Evolutionary conservation across 352 stramenopile genomes (phyloP), one percentile per base, ranked within the genome.

Genomic region (Globisporangium spiculum): DNA sequence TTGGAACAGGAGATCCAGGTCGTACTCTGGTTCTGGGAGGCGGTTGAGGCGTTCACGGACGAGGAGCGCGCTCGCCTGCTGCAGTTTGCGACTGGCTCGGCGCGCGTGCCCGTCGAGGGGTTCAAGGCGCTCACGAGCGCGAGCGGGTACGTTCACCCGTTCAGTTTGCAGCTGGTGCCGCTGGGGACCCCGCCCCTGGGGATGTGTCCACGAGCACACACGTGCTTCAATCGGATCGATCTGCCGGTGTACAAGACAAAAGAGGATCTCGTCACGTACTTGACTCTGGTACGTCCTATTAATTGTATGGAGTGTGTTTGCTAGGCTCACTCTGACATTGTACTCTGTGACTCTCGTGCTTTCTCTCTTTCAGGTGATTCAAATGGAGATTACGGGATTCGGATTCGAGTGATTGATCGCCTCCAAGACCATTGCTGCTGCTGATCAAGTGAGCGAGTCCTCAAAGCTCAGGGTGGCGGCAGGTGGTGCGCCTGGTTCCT

Each of bases 61-160:
- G 96, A 97, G 66, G 91, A 99, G 64, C 96, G 97, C 36, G 97
- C 97, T 46, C 82, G 95, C 16, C 91, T 99, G 71, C 78, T 99
- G 24, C 97, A 99, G 73, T 99, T 99, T 79, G 92, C 98, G 6
- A 99, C 97, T 0, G 97, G 97, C 1, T 98, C 93, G 20, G 97
- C 90, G 8, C 98, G 98, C 63, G 96, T 99, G 4, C 85, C 87
- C 20, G 86, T 96, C 6, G 85, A 95, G 62, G 84, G 85, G 0
- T 96, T 96, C 68, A 85, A 81, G 64, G 84, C 81, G 1, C 79
- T 96, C 20, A 94, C 79, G 20, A 94, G 88, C 63, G 84, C 83
- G 4, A 93, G 88, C 50, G 89, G 89, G 7, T 90, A 92, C 61
- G 85, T 93, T 26, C 84, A 94, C 64, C 72, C 69, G 12, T 96